These are phyloP conservation scores for Syncephalis plumigaleata DNA, from an alignment of 371 early-diverging fungal species.

Conservation along the genomic window DNA sequence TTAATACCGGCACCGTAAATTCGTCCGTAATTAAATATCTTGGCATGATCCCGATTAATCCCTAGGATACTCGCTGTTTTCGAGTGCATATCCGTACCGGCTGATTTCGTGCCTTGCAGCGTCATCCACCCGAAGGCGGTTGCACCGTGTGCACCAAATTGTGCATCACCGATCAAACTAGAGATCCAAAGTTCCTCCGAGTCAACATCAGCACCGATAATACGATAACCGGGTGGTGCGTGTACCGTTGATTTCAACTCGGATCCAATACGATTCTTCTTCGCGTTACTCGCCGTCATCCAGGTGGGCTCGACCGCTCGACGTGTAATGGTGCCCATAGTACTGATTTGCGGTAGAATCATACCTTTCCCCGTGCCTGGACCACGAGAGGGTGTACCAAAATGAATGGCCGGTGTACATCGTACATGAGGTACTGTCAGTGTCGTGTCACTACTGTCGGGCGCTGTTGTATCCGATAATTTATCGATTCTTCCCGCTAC, in stretches of 20 bases:
- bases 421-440: neutral
- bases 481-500: no score
- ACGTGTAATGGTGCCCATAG: constrained; percentile 95
- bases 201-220: constrained; percentile 97
- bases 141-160: constrained; percentile 84
- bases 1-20: constrained; percentile 91
- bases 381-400: constrained; percentile 23
- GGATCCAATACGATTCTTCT: constrained; percentile 76
- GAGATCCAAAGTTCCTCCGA: constrained; percentile 96
- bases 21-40: constrained; percentile 91
- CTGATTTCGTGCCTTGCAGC: constrained; percentile 79
- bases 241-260: constrained; percentile 81
- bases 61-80: constrained; percentile 78
- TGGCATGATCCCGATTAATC: constrained; percentile 79
- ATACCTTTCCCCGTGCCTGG: constrained; percentile 31
- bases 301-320: constrained; percentile 89
- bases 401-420: constrained; percentile 2
- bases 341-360: constrained; percentile 80
- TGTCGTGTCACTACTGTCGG: constrained; percentile 3
- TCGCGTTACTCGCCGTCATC: constrained; percentile 93
- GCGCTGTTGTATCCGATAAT: no score
- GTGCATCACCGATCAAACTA: constrained; percentile 84
- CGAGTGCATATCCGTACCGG: constrained; percentile 87
- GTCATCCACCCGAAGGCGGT: constrained; percentile 97
- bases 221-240: constrained; percentile 63